A percentile compares a stretch with the other conserved stretches of the same genome.
phyloP scores from a whole-genome alignment of 2,329 filamentous ascomycete genomes.

The Sarocladiaceae sp. region DNA sequence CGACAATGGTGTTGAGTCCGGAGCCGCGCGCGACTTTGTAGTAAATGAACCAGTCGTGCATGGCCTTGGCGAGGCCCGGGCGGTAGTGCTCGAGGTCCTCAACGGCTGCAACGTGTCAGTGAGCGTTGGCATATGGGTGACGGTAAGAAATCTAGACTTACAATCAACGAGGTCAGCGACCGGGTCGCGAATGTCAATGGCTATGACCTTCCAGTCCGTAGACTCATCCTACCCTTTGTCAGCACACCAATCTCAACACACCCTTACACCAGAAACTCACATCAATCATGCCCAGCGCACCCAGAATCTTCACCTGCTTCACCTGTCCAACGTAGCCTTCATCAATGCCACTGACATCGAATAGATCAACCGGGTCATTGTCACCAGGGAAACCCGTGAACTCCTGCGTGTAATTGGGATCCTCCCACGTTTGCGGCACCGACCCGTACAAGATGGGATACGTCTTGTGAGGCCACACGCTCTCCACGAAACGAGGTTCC shows the following conservation, averaged over 20 bases:
- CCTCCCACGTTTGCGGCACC: constrained; percentile 39
- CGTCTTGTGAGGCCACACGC: constrained; percentile 35
- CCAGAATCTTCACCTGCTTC: constrained; percentile 35
- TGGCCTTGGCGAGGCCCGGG: constrained; percentile 26
- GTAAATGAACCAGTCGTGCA: constrained; percentile 34
- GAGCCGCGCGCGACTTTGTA: constrained; percentile 33
- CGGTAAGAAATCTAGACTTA: constrained; percentile 13
- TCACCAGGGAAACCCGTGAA: constrained; percentile 31
- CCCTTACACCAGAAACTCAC: constrained; percentile 17
- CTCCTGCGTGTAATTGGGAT: constrained; percentile 31
- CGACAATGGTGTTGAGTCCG: constrained; percentile 28
- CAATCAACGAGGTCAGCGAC: constrained; percentile 27
- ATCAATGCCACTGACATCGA: constrained; percentile 29
- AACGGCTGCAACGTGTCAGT: constrained; percentile 20
- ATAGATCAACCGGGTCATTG: constrained; percentile 36
- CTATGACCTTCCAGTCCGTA: constrained; percentile 35
- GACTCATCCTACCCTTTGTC: constrained; percentile 21
- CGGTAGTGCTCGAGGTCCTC: constrained; percentile 32
- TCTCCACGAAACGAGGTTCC: constrained; percentile 31
- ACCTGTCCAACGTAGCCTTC: constrained; percentile 30
- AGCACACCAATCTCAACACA: neutral
- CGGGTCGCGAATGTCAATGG: constrained; percentile 31
- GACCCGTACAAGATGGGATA: constrained; percentile 38
- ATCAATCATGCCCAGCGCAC: constrained; percentile 32
- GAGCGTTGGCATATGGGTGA: neutral